Conservation (phyloP, 2,329 filamentous ascomycete species). For the Microsporum audouinii region DNA sequence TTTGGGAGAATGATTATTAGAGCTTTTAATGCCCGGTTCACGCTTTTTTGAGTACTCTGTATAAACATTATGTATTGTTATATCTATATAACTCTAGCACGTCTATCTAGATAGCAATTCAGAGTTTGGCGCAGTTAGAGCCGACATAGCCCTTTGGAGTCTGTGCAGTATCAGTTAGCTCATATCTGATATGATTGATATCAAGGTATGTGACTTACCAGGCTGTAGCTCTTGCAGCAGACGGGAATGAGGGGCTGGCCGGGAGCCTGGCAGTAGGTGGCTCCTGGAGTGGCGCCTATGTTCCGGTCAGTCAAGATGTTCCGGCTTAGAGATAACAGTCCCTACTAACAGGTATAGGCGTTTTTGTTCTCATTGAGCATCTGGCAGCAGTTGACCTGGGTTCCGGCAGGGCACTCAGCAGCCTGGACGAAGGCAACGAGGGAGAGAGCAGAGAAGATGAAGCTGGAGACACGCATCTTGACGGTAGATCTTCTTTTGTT, state of each 20-base stretch:
- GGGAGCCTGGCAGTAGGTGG: conserved; percentile 1
- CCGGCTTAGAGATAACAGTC: too few species aligned
- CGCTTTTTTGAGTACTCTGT: not conserved
- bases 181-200: not conserved
- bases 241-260: not conserved
- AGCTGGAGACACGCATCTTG: not conserved
- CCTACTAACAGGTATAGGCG: not conserved
- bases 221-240: not conserved
- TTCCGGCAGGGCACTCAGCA: not conserved
- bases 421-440: not conserved
- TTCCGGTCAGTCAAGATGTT: not conserved
- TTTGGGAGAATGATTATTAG: not conserved
- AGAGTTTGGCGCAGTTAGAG: not conserved
- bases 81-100: not conserved
- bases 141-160: not conserved
- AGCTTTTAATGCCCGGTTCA: not conserved
- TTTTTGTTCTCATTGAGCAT: not conserved
- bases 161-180: not conserved
- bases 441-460: not conserved
- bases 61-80: not conserved
- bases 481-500: not conserved
- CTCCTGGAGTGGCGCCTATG: not conserved
- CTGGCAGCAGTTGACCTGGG: not conserved
- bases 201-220: not conserved
- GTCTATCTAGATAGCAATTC: not conserved